These are phyloP conservation scores for Suhomyces coccinellae DNA, from an alignment of 1,139 yeast genomes.

Conservation along the genomic window DNA sequence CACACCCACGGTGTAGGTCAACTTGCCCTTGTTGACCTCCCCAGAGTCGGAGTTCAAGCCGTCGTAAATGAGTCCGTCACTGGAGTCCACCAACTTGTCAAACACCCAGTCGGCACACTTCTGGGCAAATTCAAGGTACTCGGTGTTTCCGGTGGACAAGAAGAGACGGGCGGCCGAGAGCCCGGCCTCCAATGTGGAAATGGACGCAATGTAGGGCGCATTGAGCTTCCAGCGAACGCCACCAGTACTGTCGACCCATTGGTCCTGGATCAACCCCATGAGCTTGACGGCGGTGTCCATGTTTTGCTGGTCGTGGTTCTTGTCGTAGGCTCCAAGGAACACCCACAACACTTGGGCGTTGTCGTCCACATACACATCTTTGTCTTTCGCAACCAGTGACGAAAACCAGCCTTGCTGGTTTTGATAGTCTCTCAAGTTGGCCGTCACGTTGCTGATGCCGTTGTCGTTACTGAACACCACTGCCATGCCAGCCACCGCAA, in stretches of 20 bases:
- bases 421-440: conserved; percentile 13
- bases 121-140: conserved; percentile 11
- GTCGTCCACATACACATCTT: conserved; percentile 18
- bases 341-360: conserved; percentile 20
- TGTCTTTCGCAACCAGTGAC: conserved; percentile 15
- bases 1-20: conserved; percentile 19
- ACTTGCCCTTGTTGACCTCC: conserved; percentile 15
- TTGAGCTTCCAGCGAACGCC: conserved; percentile 16
- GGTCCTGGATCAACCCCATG: conserved; percentile 13
- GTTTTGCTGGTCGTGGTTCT: conserved; percentile 9
- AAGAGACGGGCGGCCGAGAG: conserved; percentile 16
- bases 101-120: conserved; percentile 15
- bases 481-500: conserved; percentile 18
- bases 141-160: conserved; percentile 9
- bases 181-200: conserved; percentile 18
- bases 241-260: conserved; percentile 14
- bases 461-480: conserved; percentile 10
- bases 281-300: conserved; percentile 10
- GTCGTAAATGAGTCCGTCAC: conserved; percentile 16
- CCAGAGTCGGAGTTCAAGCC: conserved; percentile 13
- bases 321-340: conserved; percentile 13
- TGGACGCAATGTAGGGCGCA: conserved; percentile 17
- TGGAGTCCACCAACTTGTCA: conserved; percentile 12
- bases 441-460: conserved; percentile 7
- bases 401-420: conserved; percentile 17